A percentile compares a stretch with the other conserved stretches of the same genome.
These are phyloP conservation scores for Clausena lansium DNA, from an alignment of 345 rosid genomes.

Conservation along the genomic window DNA sequence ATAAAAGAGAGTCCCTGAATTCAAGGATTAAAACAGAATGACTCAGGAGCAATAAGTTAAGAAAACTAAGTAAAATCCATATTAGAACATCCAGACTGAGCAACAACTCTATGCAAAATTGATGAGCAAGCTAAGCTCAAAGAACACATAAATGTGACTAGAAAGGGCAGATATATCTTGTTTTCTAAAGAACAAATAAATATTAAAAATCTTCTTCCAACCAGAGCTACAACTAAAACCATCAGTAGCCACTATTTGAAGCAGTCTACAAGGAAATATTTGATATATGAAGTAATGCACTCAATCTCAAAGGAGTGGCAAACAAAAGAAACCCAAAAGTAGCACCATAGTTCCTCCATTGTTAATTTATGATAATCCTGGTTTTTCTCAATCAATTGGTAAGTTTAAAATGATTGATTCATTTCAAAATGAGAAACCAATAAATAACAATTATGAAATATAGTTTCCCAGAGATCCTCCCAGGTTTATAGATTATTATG, in stretches of 20 bases:
- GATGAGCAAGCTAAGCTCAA: background rate
- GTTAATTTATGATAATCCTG: background rate
- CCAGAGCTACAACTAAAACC: background rate
- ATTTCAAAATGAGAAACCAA: background rate
- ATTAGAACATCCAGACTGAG: background rate
- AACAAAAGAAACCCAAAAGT: background rate
- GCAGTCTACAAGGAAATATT: background rate
- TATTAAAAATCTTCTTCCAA: background rate
- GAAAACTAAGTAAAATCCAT: background rate
- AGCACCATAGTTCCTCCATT: background rate
- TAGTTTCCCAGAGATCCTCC: background rate
- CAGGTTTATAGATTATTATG: background rate
- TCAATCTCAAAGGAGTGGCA: background rate
- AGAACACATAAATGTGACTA: background rate
- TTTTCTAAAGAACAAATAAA: background rate
- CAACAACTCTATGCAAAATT: background rate
- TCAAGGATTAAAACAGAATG: slow-evolving; percentile 5
- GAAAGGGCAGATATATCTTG: background rate
- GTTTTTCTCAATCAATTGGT: background rate
- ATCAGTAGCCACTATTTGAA: background rate
- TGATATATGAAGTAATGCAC: background rate
- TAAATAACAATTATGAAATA: background rate
- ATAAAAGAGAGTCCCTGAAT: slow-evolving; percentile 16
- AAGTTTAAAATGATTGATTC: background rate
- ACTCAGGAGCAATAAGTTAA: background rate